A percentile compares a stretch with the other conserved stretches of the same genome.
Conservation (phyloP, 2,329 filamentous ascomycete genomes). For the Cladophialophora exuberans region DNA sequence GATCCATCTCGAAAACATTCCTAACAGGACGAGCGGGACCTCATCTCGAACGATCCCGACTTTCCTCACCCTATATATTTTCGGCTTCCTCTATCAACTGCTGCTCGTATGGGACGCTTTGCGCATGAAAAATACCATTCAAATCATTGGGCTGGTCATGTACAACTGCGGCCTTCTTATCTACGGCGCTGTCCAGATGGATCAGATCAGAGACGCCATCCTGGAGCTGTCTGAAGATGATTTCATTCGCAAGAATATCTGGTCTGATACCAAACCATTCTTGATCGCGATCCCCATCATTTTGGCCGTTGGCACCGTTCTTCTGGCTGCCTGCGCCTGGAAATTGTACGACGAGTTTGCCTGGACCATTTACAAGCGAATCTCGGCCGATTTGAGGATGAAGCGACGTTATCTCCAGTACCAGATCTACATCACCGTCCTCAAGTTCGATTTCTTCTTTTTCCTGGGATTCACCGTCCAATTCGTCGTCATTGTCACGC, state of each 20-base stretch:
- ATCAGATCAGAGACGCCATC: slow-evolving; percentile 82
- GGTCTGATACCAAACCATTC: slow-evolving; percentile 71
- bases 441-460: slow-evolving; percentile 99
- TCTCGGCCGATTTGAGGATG: slow-evolving; percentile 94
- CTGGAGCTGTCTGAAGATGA: slow-evolving; percentile 50
- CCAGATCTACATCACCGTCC: slow-evolving; percentile 95
- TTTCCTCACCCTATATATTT: slow-evolving; percentile 94
- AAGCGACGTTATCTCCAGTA: slow-evolving; percentile 96
- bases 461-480: slow-evolving; percentile 98
- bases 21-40: slow-evolving; percentile 43
- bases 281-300: slow-evolving; percentile 84
- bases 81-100: slow-evolving; percentile 91
- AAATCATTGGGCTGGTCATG: slow-evolving; percentile 90
- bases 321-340: slow-evolving; percentile 80
- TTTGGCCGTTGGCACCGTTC: slow-evolving; percentile 73
- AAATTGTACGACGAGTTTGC: slow-evolving; percentile 98
- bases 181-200: slow-evolving; percentile 89
- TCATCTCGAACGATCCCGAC: slow-evolving; percentile 77
- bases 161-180: slow-evolving; percentile 91
- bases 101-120: slow-evolving; percentile 91
- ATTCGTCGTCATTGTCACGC: slow-evolving; percentile 88
- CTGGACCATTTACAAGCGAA: slow-evolving; percentile 99
- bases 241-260: slow-evolving; percentile 62
- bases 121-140: slow-evolving; percentile 95
- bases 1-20: slow-evolving; percentile 49